Base-by-base conservation (phyloP, 164 flowering plant genomes). In the Dillenia turbinata region DNA sequence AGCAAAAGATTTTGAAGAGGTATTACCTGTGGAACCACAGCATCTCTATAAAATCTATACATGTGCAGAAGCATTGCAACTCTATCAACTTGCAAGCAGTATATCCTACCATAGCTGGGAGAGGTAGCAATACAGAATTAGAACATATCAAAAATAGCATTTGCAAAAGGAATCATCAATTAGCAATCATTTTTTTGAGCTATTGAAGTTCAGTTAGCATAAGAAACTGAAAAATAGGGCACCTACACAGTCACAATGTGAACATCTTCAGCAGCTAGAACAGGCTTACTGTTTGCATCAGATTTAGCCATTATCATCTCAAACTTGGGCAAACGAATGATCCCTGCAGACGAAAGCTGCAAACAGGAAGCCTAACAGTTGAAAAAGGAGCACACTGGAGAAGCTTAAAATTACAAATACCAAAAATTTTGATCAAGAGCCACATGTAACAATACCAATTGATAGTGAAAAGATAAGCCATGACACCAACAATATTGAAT, bases 11-110 rank as follows among this genome's bases (percentile, higher is more conserved):
- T 14, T 62, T 54, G 62, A 60, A 63, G 13, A 62, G 48, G 17
- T 54, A 43, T 46, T 74, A 89, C 99, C 97, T 95, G 99, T 61
- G 79, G 96, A 13, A 95, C 78, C 62, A 90, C 90, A 71, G 96
- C 97, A 76, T 95, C 99, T 50, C 97, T 93, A 66, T 92, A 95
- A 74, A 95, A 85, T 67, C 97, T 77, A 70, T 92, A 85, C 9
- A 70, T 74, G 73, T 88, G 89, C 61, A 89, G 89, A 50, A 79
- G 79, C 97, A 92, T 95, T 33, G 90, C 94, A 62, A 85, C 77
- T 71, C 81, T 82, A 74, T 92, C 99, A 67, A 92, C 88, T 83
- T 95, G 99, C 70, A 92, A 71, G 81, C 97, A 92, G 69, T 95
- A 95, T 75, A 95, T 87, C 73, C 97, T 83, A 57, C 97, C 97